A percentile compares a stretch with the other conserved stretches of the same genome.
Evolutionary conservation across 768 basidiomycete species (phyloP).

Genomic region (Fistulinella prunicolor): DNA sequence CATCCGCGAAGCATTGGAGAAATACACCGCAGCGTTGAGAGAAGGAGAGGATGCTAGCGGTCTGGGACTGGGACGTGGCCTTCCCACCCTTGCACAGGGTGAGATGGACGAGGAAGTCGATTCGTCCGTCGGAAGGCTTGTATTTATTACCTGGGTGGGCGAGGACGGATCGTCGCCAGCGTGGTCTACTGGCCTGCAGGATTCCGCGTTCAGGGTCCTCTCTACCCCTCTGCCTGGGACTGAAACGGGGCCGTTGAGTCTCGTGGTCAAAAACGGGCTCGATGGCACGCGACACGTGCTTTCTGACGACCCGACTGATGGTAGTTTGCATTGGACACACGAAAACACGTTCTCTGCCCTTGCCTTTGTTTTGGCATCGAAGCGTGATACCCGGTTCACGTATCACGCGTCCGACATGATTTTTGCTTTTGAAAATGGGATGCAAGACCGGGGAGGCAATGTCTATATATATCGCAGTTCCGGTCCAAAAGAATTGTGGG

Average conservation of each 20-base stretch:
- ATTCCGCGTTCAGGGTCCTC: constrained; percentile 50
- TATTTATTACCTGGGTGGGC: constrained; percentile 65
- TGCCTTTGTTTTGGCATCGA: constrained; percentile 91
- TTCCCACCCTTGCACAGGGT: constrained; percentile 81
- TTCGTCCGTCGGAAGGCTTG: constrained; percentile 61
- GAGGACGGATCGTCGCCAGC: constrained; percentile 45
- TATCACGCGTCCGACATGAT: constrained; percentile 62
- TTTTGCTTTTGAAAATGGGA: constrained; percentile 82
- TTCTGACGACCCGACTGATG: constrained; percentile 19
- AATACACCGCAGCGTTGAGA: constrained; percentile 69
- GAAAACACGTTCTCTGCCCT: constrained; percentile 83
- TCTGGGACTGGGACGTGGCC: constrained; percentile 59
- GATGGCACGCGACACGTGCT: constrained; percentile 68
- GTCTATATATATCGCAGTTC: constrained; percentile 79
- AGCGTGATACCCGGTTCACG: constrained; percentile 85
- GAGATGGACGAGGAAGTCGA: constrained; percentile 93
- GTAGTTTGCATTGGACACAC: constrained; percentile 61
- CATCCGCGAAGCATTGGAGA: constrained; percentile 80
- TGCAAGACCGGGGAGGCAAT: constrained; percentile 68
- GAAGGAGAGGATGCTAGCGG: constrained; percentile 59
- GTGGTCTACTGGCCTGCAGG: constrained; percentile 39
- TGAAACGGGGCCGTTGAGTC: constrained; percentile 28
- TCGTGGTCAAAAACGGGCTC: constrained; percentile 69
- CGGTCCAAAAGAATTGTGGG: constrained; percentile 50
- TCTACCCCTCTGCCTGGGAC: constrained; percentile 68